Conservation (phyloP, 2,329 filamentous ascomycete genomes). For the Paecilomyces sp. region DNA sequence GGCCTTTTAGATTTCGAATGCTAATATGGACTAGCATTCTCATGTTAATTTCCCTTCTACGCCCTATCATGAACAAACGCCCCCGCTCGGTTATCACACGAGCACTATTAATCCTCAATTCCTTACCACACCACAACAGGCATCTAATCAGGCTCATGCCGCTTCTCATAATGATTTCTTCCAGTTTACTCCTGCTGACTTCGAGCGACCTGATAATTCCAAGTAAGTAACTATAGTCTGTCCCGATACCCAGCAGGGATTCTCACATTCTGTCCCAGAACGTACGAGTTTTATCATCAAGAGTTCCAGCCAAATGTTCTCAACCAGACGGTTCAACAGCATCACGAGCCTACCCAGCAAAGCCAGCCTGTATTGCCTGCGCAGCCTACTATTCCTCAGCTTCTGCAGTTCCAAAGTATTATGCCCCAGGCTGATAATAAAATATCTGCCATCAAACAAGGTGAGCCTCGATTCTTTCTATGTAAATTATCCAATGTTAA, state of each 20-base stretch:
- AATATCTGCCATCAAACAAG: neutral
- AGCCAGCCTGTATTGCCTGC: neutral
- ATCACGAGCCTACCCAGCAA: neutral
- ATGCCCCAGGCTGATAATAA: neutral
- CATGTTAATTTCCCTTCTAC: conserved; percentile 21
- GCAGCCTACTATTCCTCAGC: neutral
- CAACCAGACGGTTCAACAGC: neutral
- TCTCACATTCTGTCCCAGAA: conserved; percentile 3
- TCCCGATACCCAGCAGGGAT: neutral
- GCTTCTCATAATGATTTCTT: conserved; percentile 20
- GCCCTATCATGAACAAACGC: conserved; percentile 18
- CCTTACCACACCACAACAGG: conserved; percentile 21
- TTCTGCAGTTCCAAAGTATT: neutral
- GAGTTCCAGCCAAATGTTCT: conserved; percentile 2
- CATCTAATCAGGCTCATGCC: conserved; percentile 13
- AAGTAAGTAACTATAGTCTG: conserved; percentile 15
- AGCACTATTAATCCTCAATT: conserved; percentile 34
- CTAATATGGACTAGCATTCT: conserved; percentile 15
- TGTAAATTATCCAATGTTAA: neutral
- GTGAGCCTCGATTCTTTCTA: neutral
- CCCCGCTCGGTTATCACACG: conserved; percentile 19
- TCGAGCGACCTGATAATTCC: conserved; percentile 17
- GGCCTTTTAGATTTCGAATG: neutral
- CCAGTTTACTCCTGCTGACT: conserved; percentile 19
- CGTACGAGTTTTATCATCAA: conserved; percentile 19